Percentiles rank a stretch among this genome's conserved stretches.
These are phyloP conservation scores for Chondrostereum purpureum DNA, from an alignment of 1,284 basidiomycete species.

Conservation along the genomic window DNA sequence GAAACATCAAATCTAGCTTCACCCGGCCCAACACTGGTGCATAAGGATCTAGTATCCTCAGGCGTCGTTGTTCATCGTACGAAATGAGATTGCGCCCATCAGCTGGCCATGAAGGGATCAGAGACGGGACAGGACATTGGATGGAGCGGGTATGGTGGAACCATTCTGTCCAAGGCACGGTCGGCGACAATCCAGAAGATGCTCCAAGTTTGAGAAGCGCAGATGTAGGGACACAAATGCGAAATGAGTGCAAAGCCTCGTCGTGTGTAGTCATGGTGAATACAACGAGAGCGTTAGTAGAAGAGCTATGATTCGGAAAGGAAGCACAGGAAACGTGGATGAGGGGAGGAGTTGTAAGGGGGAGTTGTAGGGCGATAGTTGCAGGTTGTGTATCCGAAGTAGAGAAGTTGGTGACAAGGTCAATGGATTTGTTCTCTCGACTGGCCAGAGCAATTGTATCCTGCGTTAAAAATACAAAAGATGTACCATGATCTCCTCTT, in stretches of 20 bases:
- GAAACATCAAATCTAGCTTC: background rate
- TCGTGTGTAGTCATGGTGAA: background rate
- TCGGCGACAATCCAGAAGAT: background rate
- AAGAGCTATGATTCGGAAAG: background rate
- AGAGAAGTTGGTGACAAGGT: background rate
- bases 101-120: background rate
- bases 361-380: background rate
- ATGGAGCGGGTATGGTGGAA: background rate
- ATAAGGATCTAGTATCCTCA: background rate
- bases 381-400: too few species aligned
- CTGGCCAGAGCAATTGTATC: background rate
- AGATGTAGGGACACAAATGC: background rate
- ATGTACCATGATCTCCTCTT: background rate
- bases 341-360: background rate
- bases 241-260: background rate
- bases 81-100: background rate
- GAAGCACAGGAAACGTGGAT: background rate
- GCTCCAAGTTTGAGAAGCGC: background rate
- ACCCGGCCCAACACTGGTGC: too few species aligned
- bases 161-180: background rate
- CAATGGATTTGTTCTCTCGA: background rate
- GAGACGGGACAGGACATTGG: background rate
- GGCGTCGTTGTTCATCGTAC: background rate
- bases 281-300: background rate
- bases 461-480: background rate